phyloP scores from a whole-genome alignment of 345 rosid species.

The Geranium brycei region DNA sequence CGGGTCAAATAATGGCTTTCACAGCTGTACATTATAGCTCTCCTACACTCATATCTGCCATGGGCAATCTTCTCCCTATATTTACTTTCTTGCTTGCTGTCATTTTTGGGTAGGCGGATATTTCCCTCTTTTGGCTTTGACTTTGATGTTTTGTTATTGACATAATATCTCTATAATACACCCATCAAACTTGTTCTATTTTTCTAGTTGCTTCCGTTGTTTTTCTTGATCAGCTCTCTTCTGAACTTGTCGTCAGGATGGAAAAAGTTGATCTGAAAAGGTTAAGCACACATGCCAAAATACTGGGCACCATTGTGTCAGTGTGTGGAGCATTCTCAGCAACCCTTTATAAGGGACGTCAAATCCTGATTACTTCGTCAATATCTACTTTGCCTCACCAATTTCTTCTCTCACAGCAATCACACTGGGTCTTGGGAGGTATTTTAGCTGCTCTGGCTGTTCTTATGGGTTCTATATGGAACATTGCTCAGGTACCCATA shows the following conservation, averaged over 20 bases:
- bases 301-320: slow-evolving; percentile 26
- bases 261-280: slow-evolving; percentile 21
- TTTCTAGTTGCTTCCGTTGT: too few species aligned
- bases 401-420: slow-evolving; percentile 13
- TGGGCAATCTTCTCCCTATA: slow-evolving; percentile 5
- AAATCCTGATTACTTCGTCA: background rate
- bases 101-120: background rate
- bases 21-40: slow-evolving; percentile 5
- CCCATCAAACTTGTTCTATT: too few species aligned
- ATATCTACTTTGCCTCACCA: background rate
- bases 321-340: slow-evolving; percentile 28
- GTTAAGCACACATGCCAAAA: slow-evolving; percentile 29
- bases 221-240: background rate
- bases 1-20: background rate
- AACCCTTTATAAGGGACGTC: slow-evolving; percentile 34
- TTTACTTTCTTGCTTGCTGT: slow-evolving; percentile 8
- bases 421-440: slow-evolving; percentile 35
- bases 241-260: slow-evolving; percentile 16
- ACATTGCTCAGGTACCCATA: slow-evolving; percentile 27
- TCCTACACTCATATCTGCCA: slow-evolving; percentile 10
- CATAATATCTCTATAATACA: background rate
- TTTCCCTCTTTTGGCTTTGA: background rate
- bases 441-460: slow-evolving; percentile 19
- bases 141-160: background rate
- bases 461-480: slow-evolving; percentile 18